A percentile compares a stretch with the other conserved stretches of the same genome.
Conservation (phyloP, 1,284 basidiomycete species). For the Sparassis latifolia region DNA sequence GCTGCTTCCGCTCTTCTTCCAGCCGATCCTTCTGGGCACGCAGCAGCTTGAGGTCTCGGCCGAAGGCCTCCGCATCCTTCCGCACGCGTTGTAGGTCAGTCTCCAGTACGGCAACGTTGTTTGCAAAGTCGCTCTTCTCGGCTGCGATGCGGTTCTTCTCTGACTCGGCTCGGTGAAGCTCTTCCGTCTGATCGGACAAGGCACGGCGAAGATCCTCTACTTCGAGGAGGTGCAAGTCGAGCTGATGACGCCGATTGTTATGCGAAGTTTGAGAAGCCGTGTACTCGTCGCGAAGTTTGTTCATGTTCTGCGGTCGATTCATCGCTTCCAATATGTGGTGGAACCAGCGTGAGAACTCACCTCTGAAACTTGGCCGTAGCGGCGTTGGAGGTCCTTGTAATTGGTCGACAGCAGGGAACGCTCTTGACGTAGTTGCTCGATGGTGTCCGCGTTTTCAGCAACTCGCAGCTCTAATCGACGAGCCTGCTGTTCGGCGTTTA, state of each 20-base stretch:
- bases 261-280: conserved; percentile 58
- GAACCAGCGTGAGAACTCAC: conserved; percentile 30
- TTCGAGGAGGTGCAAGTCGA: conserved; percentile 63
- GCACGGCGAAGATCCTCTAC: conserved; percentile 66
- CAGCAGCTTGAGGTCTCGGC: conserved; percentile 64
- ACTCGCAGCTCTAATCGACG: conserved; percentile 58
- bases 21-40: conserved; percentile 59
- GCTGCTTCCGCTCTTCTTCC: conserved; percentile 49
- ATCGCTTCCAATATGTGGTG: not conserved
- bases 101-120: conserved; percentile 57
- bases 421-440: conserved; percentile 68
- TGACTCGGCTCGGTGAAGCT: conserved; percentile 53
- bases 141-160: conserved; percentile 54
- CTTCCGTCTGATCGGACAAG: conserved; percentile 54
- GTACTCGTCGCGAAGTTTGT: conserved; percentile 55
- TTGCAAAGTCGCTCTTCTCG: conserved; percentile 58
- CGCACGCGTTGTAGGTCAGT: conserved; percentile 64
- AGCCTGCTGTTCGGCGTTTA: conserved; percentile 62
- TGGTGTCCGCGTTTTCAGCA: conserved; percentile 56
- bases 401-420: conserved; percentile 58
- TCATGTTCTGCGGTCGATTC: conserved; percentile 38
- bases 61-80: conserved; percentile 67
- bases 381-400: conserved; percentile 64
- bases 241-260: conserved; percentile 62
- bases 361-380: conserved; percentile 58